Evolutionary conservation across 768 basidiomycete species (phyloP), one percentile per base, ranked within the genome.

Genomic region (Crepidotus variabilis): DNA sequence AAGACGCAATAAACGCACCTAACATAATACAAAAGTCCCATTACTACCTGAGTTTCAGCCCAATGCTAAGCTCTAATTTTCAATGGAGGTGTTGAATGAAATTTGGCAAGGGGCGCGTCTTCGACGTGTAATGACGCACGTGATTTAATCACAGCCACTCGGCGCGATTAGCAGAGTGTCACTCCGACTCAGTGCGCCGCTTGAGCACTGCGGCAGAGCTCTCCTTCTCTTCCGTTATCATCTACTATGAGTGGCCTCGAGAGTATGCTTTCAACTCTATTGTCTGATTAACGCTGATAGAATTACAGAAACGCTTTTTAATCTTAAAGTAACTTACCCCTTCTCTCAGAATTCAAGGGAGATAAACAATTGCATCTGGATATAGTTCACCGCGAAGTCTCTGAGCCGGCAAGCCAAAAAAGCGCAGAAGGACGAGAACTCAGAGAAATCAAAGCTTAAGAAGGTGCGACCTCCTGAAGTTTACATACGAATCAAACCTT

Each of bases 311-410:
- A 94, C 92, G 28, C 81, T 98, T n/a, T 99, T 99, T 68, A 93
- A 98, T 74, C 89, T 99, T 65, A 99, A 99, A 84, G 96, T 94
- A 57, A 53, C 54, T 45, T 51, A 24, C 24, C 22, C 11, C 24
- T 28, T 54, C 43, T 13, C 21, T 28, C 51, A 13, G 23, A 47
- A 22, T 34, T 36, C 50, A 43, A 18, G 28, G 28, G 24, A 47
- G 43, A 58, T 52, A 47, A 58, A 60, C 23, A 57, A 50, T 55
- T 50, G 33, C 21, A 21, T n/a, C 47, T 28, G 34, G 50, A 24
- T 35, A n/a, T 59, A 99, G 96, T 98, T 99, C 79, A 99, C 97
- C 18, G 94, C 97, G 59, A 99, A 98, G 83, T 86, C 92, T 34
- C 82, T 99, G 20, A 89, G 81, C 69, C 83, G 91, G 51, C 97